Percentiles rank a stretch among this genome's conserved stretches.
Evolutionary conservation across 352 stramenopile genomes (phyloP).

Genomic region (Phytopythium cucurbitacearum): DNA sequence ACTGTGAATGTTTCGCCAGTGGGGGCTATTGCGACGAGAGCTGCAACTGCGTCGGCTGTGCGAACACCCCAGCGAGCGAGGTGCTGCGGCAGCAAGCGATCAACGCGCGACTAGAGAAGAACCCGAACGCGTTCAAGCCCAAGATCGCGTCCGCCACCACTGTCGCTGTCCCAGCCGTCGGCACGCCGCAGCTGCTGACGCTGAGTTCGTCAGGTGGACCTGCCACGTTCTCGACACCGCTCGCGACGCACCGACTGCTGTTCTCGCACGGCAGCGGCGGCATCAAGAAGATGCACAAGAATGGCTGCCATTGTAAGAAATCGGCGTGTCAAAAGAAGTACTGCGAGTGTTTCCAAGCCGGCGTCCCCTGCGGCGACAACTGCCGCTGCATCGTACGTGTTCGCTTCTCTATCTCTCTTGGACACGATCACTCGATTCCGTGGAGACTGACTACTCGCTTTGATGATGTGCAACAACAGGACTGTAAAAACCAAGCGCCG

Average conservation of each 20-base stretch:
- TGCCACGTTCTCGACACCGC: conserved; percentile 19
- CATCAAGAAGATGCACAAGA: conserved; percentile 87
- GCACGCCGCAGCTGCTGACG: conserved; percentile 1
- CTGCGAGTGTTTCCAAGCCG: conserved; percentile 95
- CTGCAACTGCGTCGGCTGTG: conserved; percentile 92
- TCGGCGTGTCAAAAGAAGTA: conserved; percentile 97
- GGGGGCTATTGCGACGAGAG: conserved; percentile 89
- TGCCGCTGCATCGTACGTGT: conserved; percentile 86
- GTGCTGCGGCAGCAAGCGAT: conserved; percentile 82
- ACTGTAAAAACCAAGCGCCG: conserved; percentile 77
- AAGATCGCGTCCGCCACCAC: conserved; percentile 83
- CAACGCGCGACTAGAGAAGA: conserved; percentile 87
- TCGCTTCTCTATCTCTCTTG: not conserved
- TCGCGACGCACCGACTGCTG: conserved; percentile 6
- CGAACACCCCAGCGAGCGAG: conserved; percentile 84
- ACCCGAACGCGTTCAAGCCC: conserved; percentile 94
- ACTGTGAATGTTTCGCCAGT: conserved; percentile 96
- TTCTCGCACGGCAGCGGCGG: conserved; percentile 13
- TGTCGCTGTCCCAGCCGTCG: not conserved
- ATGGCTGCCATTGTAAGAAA: conserved; percentile 96
- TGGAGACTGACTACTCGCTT: conserved; percentile 3
- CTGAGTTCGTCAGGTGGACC: not conserved
- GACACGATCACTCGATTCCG: not conserved
- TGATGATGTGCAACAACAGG: conserved; percentile 19
- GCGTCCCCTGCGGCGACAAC: conserved; percentile 80